Conservation (phyloP, 2,329 filamentous ascomycete species). For the Alternaria tenuissima region DNA sequence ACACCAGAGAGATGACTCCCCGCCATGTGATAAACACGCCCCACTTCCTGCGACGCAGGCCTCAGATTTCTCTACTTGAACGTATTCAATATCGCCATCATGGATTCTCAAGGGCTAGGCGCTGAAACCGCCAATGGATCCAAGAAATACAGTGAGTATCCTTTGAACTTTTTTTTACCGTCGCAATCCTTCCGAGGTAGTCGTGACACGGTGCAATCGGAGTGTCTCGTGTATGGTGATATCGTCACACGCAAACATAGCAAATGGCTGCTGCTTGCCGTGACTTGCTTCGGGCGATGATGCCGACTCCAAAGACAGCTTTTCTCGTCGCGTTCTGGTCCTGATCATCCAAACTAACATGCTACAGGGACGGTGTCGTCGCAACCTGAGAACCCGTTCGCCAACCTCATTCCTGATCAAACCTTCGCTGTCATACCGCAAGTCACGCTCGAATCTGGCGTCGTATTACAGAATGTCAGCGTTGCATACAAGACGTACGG, state of each 20-base stretch:
- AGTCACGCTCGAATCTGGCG: slow-evolving; percentile 93
- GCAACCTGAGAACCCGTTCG: slow-evolving; percentile 92
- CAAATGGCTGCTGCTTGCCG: neutral
- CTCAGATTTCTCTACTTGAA: slow-evolving; percentile 13
- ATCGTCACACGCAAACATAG: neutral
- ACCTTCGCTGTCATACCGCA: slow-evolving; percentile 84
- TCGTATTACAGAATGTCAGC: slow-evolving; percentile 77
- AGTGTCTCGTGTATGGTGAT: neutral
- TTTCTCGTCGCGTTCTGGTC: neutral
- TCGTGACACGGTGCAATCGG: neutral
- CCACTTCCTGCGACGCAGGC: slow-evolving; percentile 22
- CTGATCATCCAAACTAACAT: slow-evolving; percentile 26
- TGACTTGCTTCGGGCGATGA: neutral
- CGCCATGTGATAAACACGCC: slow-evolving; percentile 30
- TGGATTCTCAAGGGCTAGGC: slow-evolving; percentile 28
- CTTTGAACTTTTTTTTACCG: slow-evolving; percentile 4
- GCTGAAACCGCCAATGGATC: slow-evolving; percentile 30
- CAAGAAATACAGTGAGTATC: slow-evolving; percentile 24
- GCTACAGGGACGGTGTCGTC: slow-evolving; percentile 50
- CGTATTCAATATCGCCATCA: slow-evolving; percentile 17
- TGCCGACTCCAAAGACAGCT: neutral
- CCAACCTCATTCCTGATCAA: slow-evolving; percentile 85
- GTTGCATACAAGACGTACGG: slow-evolving; percentile 72
- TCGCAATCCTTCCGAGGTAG: slow-evolving; percentile 5
- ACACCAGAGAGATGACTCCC: slow-evolving; percentile 35